Evolutionary conservation across 2,329 filamentous ascomycete genomes (phyloP).

Genomic region (Penicillium expansum): DNA sequence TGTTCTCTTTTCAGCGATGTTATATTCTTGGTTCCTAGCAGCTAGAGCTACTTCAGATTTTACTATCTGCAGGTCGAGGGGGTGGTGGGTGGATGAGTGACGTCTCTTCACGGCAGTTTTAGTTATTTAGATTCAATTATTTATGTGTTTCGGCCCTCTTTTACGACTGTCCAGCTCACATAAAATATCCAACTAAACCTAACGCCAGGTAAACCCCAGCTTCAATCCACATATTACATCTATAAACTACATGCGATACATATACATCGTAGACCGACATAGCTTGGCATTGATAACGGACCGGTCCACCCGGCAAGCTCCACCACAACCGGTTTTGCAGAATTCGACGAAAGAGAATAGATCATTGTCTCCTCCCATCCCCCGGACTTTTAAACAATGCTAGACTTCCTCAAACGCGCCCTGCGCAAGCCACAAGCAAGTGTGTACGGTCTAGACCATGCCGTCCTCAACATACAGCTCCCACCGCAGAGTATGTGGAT

Average conservation of each 20-base stretch:
- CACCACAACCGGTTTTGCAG: background rate
- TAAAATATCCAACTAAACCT: background rate
- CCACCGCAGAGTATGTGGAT: conserved; percentile 58
- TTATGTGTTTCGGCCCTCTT: background rate
- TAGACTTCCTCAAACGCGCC: conserved; percentile 7
- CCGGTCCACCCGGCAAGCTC: background rate
- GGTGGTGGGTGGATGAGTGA: conserved; percentile 18
- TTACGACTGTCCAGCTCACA: background rate
- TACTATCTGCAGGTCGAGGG: conserved; percentile 13
- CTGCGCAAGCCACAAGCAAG: conserved; percentile 12
- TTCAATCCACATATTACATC: background rate
- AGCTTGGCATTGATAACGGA: background rate
- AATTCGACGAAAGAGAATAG: background rate
- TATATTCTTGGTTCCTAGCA: conserved; percentile 9
- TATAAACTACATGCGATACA: too few species aligned
- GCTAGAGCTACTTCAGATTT: conserved; percentile 10
- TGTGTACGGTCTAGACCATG: conserved; percentile 56
- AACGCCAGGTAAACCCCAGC: background rate
- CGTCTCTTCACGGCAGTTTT: conserved; percentile 16
- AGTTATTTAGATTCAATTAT: conserved; percentile 9
- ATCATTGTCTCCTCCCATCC: background rate
- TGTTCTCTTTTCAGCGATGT: conserved; percentile 18
- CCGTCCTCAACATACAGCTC: conserved; percentile 52
- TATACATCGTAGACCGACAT: background rate
- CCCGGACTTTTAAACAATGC: background rate